Percentiles rank a stretch among this genome's conserved stretches.
Evolutionary conservation across 805 yeast genomes (phyloP).

Genomic region (Lipomyces anomalus): DNA sequence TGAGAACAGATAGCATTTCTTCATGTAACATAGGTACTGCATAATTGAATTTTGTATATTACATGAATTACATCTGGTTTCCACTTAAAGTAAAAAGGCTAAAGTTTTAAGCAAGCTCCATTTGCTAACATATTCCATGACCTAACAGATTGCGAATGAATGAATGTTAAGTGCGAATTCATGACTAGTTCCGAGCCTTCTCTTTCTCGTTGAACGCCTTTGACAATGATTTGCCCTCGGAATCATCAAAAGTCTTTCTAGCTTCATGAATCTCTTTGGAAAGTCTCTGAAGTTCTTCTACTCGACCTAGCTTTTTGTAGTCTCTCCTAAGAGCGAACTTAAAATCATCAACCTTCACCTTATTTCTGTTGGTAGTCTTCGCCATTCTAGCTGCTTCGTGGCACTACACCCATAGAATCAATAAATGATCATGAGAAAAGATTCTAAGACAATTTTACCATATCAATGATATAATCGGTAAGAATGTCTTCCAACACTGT

Average conservation of each 20-base stretch:
- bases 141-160: too few species aligned
- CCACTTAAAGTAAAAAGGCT: too few species aligned
- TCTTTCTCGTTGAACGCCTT: slow-evolving; percentile 28
- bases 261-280: slow-evolving; percentile 62
- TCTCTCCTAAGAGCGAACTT: slow-evolving; percentile 64
- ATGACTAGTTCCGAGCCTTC: slow-evolving; percentile 11
- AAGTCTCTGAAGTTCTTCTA: slow-evolving; percentile 54
- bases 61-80: too few species aligned
- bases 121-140: too few species aligned
- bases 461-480: slow-evolving; percentile 55
- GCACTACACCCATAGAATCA: slow-evolving; percentile 34
- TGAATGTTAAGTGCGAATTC: too few species aligned
- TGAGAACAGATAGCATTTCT: too few species aligned
- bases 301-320: slow-evolving; percentile 61
- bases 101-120: too few species aligned
- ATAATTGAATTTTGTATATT: too few species aligned
- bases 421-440: not conserved
- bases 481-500: slow-evolving; percentile 63
- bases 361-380: slow-evolving; percentile 48
- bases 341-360: slow-evolving; percentile 66
- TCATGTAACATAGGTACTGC: slow-evolving; percentile 15
- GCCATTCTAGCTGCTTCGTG: slow-evolving; percentile 49
- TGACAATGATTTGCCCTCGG: slow-evolving; percentile 42
- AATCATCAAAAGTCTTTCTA: slow-evolving; percentile 58
- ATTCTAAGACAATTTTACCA: slow-evolving; percentile 31